phyloP scores from a whole-genome alignment of 202 grass and related monocot genomes.

The Schoenoplectus tabernaemontani region DNA sequence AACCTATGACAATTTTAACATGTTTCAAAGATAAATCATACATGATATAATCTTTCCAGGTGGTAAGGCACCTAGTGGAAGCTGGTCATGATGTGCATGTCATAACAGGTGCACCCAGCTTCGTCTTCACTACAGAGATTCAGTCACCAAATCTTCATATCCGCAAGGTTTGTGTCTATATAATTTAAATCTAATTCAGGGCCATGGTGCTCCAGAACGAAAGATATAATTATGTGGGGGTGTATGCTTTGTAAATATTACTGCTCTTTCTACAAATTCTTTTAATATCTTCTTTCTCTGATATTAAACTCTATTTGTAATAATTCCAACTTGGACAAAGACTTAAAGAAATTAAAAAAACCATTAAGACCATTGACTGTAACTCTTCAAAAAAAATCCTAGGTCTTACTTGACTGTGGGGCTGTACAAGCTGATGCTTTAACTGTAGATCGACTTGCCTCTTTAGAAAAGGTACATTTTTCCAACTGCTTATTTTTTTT shows the following conservation, averaged over 20 bases:
- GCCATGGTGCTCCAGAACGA: neutral
- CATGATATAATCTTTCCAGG: slow-evolving; percentile 32
- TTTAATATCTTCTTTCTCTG: neutral
- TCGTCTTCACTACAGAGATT: slow-evolving; percentile 94
- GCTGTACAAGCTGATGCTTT: slow-evolving; percentile 97
- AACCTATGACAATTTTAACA: neutral
- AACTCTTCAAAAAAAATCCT: slow-evolving; percentile 8
- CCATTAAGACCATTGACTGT: neutral
- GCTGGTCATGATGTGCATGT: slow-evolving; percentile 92
- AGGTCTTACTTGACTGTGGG: slow-evolving; percentile 94
- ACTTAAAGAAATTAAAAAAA: neutral
- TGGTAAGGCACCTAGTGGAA: slow-evolving; percentile 80
- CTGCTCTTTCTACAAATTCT: neutral
- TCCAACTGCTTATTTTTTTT: neutral
- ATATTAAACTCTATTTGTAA: neutral
- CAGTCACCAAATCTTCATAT: slow-evolving; percentile 65
- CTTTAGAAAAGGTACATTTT: slow-evolving; percentile 68
- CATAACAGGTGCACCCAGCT: slow-evolving; percentile 75
- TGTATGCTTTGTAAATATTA: neutral
- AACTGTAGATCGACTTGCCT: slow-evolving; percentile 88
- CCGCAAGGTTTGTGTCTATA: slow-evolving; percentile 35
- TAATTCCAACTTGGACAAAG: neutral
- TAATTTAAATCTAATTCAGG: neutral
- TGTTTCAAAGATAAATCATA: neutral
- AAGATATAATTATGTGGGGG: neutral